Conservation (phyloP, 345 rosid genomes). For the Citrus australasica region DNA sequence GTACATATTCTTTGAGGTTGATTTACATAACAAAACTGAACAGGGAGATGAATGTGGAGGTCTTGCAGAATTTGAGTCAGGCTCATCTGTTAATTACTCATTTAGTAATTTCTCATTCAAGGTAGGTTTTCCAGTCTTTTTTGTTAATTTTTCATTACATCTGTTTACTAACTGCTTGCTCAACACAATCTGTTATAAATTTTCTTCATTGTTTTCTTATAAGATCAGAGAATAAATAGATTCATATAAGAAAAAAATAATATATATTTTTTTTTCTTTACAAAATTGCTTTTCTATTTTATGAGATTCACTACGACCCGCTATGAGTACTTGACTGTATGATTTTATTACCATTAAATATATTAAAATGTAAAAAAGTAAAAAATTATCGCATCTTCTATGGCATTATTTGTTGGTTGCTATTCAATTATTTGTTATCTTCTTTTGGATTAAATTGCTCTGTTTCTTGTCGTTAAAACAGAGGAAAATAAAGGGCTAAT, state of each 20-base stretch:
- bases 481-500: not conserved
- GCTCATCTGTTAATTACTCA: conserved; percentile 74
- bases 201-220: not conserved
- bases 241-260: not conserved
- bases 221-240: not conserved
- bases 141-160: not conserved
- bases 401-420: not conserved
- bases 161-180: not conserved
- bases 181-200: not conserved
- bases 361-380: not conserved
- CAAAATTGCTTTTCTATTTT: not conserved
- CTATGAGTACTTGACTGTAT: not conserved
- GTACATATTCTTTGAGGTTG: not conserved
- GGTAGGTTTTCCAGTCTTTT: conserved; percentile 40
- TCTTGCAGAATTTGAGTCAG: conserved; percentile 69
- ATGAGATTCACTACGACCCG: not conserved
- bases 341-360: not conserved
- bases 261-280: not conserved
- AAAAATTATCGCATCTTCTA: not conserved
- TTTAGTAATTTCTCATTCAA: conserved; percentile 98
- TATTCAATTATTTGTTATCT: not conserved
- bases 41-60: conserved; percentile 89
- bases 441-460: not conserved
- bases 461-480: not conserved
- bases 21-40: conserved; percentile 17